Evolutionary conservation across 306 rosid species (phyloP).

Genomic region (Gastrolobium bilobum): DNA sequence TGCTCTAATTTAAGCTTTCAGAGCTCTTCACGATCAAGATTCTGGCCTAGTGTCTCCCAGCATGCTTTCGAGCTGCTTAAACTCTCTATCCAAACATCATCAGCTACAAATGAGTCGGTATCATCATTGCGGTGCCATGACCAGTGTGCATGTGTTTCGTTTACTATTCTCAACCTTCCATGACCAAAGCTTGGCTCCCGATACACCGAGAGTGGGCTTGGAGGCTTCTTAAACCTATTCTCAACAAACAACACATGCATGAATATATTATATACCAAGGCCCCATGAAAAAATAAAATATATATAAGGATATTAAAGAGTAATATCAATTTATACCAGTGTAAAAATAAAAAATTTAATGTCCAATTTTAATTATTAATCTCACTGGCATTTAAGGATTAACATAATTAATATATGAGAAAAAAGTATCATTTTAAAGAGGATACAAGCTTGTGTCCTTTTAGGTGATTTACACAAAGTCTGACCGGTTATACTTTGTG

Average conservation of each 20-base stretch:
- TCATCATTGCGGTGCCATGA: slow-evolving; percentile 91
- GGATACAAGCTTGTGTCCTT: too few species aligned
- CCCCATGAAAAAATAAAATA: too few species aligned
- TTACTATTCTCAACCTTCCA: slow-evolving; percentile 67
- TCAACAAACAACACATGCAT: not conserved
- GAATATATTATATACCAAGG: not conserved
- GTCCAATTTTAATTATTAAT: too few species aligned
- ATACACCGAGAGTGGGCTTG: slow-evolving; percentile 63
- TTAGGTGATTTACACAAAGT: too few species aligned
- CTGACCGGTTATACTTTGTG: too few species aligned
- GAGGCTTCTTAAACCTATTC: slow-evolving; percentile 58
- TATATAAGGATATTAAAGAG: too few species aligned
- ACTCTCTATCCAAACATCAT: slow-evolving; percentile 63
- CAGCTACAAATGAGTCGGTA: slow-evolving; percentile 57
- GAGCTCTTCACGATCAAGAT: slow-evolving; percentile 45
- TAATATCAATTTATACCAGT: too few species aligned
- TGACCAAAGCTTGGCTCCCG: slow-evolving; percentile 88
- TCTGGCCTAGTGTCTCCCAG: not conserved
- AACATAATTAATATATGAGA: too few species aligned
- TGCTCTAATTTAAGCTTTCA: not conserved
- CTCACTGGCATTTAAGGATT: too few species aligned
- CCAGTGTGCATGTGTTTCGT: slow-evolving; percentile 81
- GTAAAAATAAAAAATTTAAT: too few species aligned
- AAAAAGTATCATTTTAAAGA: too few species aligned
- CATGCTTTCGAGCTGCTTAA: slow-evolving; percentile 53